A percentile compares a stretch with the other conserved stretches of the same genome.
phyloP scores from a whole-genome alignment of 306 rosid genomes.

The Malus asiatica region DNA sequence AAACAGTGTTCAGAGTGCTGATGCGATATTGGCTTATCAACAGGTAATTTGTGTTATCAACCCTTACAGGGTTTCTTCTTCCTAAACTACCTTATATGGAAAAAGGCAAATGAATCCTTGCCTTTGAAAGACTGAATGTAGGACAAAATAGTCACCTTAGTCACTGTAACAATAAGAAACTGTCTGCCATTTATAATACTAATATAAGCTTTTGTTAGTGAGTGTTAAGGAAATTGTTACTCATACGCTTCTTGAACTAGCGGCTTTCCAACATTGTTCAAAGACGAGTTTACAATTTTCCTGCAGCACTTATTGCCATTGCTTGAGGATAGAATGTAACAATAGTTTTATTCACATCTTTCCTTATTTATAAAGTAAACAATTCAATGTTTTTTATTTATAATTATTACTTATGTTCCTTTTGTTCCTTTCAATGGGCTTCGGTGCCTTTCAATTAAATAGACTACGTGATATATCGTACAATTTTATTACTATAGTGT shows the following conservation, averaged over 20 bases:
- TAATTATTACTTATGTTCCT: neutral
- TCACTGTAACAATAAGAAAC: neutral
- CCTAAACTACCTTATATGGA: too few relatives aligned
- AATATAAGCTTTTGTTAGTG: neutral
- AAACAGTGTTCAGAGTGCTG: conserved; percentile 96
- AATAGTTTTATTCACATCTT: neutral
- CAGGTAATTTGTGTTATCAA: conserved; percentile 45
- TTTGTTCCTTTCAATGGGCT: neutral
- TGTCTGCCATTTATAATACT: neutral
- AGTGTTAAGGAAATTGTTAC: neutral
- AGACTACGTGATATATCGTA: neutral
- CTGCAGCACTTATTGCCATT: neutral
- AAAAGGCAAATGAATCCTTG: neutral
- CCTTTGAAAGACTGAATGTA: neutral
- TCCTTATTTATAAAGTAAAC: neutral
- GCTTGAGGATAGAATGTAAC: neutral
- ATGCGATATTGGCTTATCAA: conserved; percentile 94
- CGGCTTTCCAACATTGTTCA: neutral
- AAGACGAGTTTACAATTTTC: neutral
- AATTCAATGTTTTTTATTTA: neutral
- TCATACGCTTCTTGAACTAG: neutral
- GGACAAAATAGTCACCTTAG: neutral
- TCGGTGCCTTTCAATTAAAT: neutral
- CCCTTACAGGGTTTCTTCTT: neutral
- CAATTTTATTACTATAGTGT: neutral